Evolutionary conservation across 1,284 basidiomycete genomes (phyloP), one percentile per base, ranked within the genome.

Genomic region (Ceratobasidium sp.): DNA sequence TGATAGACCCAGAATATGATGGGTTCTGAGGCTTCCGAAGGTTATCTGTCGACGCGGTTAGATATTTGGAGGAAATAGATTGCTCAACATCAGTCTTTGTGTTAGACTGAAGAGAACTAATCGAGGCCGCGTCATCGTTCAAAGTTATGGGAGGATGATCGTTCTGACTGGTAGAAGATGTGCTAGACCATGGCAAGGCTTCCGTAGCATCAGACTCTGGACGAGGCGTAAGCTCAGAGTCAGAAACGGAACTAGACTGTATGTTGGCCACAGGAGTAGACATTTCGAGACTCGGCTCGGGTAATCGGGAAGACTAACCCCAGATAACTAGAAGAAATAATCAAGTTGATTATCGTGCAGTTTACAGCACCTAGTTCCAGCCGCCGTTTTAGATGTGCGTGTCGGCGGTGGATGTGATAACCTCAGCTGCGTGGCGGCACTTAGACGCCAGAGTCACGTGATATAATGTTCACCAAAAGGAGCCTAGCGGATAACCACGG

Each of bases 181-280:
- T 71, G 8, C 35, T 27, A 7, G 70, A 73, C 70, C 70, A 73
- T 33, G 70, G 70, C n/a, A 46, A 44, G 20, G 30, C 46, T 35
- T 73, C 70, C 16, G 57, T 23, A 20, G 27, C 70, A 38, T 73
- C 70, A n/a, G 59, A 62, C 50, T 73, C 70, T 20, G 70, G 70
- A 23, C 70, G 70, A 30, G 70, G 70, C 27, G 70, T 73, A 18
- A 73, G 70, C 41, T 73, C 70, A 48, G 70, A 73, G 30, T 73
- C 70, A 41, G 70, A 73, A n/a, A 35, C 16, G 27, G 54, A 44
- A 30, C 41, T 52, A 50, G 64, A 48, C 12, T n/a, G 38, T 23
- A 66, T 66, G 27, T 35, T 23, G 27, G 41, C 46, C 64, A 23
- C 35, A 48, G 23, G 8, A 20, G 64, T n/a, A 16, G 20, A 27